Evolutionary conservation across 495 filamentous ascomycete genomes (phyloP), one percentile per base, ranked within the genome.

Genomic region (Stereocaulon alpinum): DNA sequence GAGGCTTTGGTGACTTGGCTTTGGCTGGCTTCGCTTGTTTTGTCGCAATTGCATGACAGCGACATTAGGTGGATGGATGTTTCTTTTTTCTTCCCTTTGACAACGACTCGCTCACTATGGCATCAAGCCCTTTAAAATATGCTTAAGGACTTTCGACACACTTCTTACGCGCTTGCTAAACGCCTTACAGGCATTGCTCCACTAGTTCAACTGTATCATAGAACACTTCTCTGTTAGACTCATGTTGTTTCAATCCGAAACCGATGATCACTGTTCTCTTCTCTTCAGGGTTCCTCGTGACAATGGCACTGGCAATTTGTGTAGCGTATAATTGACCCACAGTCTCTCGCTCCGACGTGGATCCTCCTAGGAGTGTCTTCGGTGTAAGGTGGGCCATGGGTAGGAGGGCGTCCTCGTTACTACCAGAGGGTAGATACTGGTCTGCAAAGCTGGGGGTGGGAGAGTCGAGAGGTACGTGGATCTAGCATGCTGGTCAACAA

Each of bases 331-430:
- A 80, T 73, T 96, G 93, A 29, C 88, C 92, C 18, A 92, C 66
- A 0, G 86, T 87, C 63, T 96, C 89, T 41, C 91, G 79, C 51
- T 88, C 86, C 59, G 86, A 76, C 18, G 82, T 83, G 32, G 88
- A 86, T 14, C 85, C 90, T n/a, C 93, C 93, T 4, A 98, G 77
- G 3, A 98, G 70, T 0, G 93, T 95, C 47, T 84, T 94, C 2
- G 93, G 86, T 6, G 90, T 96, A 40, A 98, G 74, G 65, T 88
- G 84, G 40, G 81, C 75, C 49, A 91, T 77, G 14, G 93, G 92
- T 30, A 96, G 80, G 12, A 89, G 80, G 42, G 73, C 72, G 59
- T 80, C 75, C 58, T 83, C 79, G 42, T 74, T 73, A 20, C 74
- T 64, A n/a, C 70, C 61, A 40, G 72, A 75, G 20, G 80, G 76